Evolutionary conservation across 768 basidiomycete genomes (phyloP).

Genomic region (Holtermanniella nyarrowii): DNA sequence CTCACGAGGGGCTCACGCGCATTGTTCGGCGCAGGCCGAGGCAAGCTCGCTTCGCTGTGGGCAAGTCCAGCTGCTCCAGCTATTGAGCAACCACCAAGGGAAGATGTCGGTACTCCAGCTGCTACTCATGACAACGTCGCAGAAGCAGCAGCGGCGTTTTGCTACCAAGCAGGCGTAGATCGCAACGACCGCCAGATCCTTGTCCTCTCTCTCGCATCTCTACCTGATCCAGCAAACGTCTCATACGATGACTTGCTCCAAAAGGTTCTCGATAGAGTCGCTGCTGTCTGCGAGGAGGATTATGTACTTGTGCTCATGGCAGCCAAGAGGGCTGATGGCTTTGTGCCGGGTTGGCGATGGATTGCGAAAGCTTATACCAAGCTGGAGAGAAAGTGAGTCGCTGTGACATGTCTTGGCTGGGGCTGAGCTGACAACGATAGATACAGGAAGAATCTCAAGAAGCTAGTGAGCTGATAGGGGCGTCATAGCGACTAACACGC

Average conservation of each 20-base stretch:
- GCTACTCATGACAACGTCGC: too few species aligned
- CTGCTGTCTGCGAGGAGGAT: neutral
- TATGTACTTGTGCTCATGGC: neutral
- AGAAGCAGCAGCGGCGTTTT: neutral
- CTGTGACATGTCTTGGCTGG: neutral
- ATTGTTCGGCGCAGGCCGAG: neutral
- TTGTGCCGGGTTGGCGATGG: neutral
- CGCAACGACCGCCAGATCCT: neutral
- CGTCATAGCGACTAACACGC: neutral
- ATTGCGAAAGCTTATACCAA: neutral
- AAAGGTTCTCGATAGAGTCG: neutral
- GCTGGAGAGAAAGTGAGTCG: neutral
- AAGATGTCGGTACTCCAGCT: too few species aligned
- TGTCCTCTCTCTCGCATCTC: neutral
- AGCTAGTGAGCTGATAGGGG: conserved; percentile 1
- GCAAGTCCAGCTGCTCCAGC: neutral
- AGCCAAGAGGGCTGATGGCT: neutral
- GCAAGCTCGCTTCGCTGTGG: neutral
- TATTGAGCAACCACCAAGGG: too few species aligned
- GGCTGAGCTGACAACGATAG: neutral
- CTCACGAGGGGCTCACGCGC: neutral
- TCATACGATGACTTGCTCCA: neutral
- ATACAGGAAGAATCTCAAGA: conserved; percentile 9
- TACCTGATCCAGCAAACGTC: neutral
- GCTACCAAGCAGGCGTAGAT: neutral